Conservation (phyloP, 2,329 filamentous ascomycete genomes). For the Alternaria arborescens region DNA sequence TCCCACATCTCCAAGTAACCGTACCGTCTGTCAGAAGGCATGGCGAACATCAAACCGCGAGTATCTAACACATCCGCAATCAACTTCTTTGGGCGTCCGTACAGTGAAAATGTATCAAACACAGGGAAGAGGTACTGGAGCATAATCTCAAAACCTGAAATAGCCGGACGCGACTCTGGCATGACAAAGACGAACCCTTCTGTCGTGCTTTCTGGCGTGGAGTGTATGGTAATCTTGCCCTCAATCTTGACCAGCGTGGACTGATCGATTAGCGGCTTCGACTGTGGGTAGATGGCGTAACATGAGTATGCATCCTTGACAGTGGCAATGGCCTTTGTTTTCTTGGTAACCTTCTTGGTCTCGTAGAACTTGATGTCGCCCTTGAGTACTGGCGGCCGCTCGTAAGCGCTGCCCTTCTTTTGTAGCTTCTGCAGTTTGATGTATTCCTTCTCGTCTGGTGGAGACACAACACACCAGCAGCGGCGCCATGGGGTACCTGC, state of each 20-base stretch:
- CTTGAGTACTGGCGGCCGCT: constrained; percentile 76
- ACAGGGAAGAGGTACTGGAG: constrained; percentile 91
- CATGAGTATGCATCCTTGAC: constrained; percentile 90
- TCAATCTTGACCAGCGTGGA: constrained; percentile 95
- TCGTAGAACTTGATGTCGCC: constrained; percentile 97
- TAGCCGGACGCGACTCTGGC: constrained; percentile 91
- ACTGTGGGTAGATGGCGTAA: constrained; percentile 95
- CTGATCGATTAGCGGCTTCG: constrained; percentile 90
- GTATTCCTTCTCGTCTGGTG: constrained; percentile 92
- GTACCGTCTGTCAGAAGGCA: constrained; percentile 87
- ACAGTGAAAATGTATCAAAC: constrained; percentile 90
- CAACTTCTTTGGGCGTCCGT: constrained; percentile 85
- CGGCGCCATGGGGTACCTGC: constrained; percentile 95
- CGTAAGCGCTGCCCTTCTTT: constrained; percentile 85
- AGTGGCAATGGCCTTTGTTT: constrained; percentile 86
- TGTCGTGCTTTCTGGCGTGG: constrained; percentile 75
- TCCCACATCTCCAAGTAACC: constrained; percentile 92
- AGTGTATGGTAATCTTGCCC: constrained; percentile 87
- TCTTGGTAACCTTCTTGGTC: constrained; percentile 88
- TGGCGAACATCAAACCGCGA: constrained; percentile 95
- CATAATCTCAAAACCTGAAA: constrained; percentile 95
- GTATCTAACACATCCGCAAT: constrained; percentile 87
- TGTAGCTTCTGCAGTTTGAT: constrained; percentile 82
- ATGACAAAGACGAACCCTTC: constrained; percentile 98
- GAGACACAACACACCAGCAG: constrained; percentile 94